A percentile compares a stretch with the other conserved stretches of the same genome.
Conservation (phyloP, 495 filamentous ascomycete genomes). For the Clohesyomyces aquaticus region DNA sequence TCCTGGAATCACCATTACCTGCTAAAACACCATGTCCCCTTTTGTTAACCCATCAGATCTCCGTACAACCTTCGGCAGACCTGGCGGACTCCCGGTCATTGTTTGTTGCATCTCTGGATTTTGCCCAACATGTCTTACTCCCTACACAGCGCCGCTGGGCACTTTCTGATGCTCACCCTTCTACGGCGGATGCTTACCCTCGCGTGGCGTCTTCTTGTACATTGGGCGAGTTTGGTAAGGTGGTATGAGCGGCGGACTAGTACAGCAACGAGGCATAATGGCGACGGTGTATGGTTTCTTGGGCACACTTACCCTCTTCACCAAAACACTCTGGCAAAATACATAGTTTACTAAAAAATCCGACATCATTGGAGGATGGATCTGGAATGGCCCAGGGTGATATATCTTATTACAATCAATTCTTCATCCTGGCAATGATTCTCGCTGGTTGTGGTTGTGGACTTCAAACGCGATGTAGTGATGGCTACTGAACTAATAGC, state of each 20-base stretch:
- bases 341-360: conserved; percentile 1
- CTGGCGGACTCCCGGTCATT: conserved; percentile 12
- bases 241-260: background rate
- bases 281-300: conserved; percentile 10
- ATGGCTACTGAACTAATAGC: too few relatives aligned
- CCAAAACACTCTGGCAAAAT: background rate
- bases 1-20: conserved; percentile 15
- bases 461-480: too few relatives aligned
- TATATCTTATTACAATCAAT: conserved; percentile 2
- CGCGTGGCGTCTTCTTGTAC: conserved; percentile 1
- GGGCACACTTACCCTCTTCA: conserved; percentile 15
- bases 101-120: conserved; percentile 8
- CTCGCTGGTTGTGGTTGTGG: too few relatives aligned
- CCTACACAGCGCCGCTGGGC: background rate
- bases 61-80: conserved; percentile 20
- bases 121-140: background rate
- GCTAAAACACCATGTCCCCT: conserved; percentile 9
- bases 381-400: conserved; percentile 10
- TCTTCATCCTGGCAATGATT: conserved; percentile 4
- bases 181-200: conserved; percentile 4
- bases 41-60: conserved; percentile 34
- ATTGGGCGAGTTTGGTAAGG: conserved; percentile 8
- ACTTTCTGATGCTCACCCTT: conserved; percentile 1
- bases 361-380: conserved; percentile 3
- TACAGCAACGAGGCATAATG: background rate